Conservation (phyloP, 2,329 filamentous ascomycete species). For the Colletotrichum sp. region DNA sequence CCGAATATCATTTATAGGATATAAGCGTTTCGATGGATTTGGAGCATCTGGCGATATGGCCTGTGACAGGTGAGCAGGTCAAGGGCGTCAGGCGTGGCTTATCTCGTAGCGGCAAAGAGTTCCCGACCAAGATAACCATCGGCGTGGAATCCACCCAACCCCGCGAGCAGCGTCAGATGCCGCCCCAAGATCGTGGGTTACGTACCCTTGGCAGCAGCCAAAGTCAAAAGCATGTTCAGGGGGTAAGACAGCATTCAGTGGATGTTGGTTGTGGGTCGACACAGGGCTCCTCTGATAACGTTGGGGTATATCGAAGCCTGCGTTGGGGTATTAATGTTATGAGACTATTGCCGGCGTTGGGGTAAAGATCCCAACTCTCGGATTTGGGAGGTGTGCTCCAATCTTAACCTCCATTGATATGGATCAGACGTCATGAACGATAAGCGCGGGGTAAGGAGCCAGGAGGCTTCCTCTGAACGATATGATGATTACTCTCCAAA, state of each 20-base stretch:
- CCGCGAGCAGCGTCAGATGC: constrained; percentile 16
- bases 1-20: constrained; percentile 3
- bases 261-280: not conserved
- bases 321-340: not conserved
- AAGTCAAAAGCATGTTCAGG: constrained; percentile 1
- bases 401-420: not conserved
- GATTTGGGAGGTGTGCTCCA: not conserved
- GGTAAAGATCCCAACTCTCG: not conserved
- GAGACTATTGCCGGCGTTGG: not conserved
- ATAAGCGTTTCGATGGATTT: not conserved
- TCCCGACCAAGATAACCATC: constrained; percentile 14
- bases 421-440: not conserved
- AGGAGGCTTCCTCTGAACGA: not conserved
- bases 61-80: not conserved
- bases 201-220: not conserved
- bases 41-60: not conserved
- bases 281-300: constrained; percentile 3
- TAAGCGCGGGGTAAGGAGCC: not conserved
- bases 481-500: not conserved
- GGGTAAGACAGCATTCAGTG: not conserved
- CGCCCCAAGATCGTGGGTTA: constrained; percentile 15
- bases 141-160: not conserved
- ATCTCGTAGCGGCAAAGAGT: constrained; percentile 9
- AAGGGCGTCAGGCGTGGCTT: not conserved
- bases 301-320: constrained; percentile 4